Percentiles rank a stretch among this genome's conserved stretches.
Evolutionary conservation across 345 rosid genomes (phyloP).

Genomic region (Acer saccharum): DNA sequence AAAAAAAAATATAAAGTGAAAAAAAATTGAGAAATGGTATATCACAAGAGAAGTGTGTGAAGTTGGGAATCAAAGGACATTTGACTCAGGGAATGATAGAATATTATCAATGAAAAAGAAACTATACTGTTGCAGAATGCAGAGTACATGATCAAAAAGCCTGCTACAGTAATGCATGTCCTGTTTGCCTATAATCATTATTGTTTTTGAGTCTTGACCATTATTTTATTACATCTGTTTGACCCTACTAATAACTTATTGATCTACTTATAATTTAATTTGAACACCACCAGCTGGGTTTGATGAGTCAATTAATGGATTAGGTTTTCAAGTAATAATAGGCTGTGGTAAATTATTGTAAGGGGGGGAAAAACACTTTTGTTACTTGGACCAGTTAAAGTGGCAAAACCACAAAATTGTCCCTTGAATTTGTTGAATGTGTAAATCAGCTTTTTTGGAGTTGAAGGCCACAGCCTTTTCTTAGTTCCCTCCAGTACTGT

Average conservation of each 20-base stretch:
- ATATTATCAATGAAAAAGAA: conserved; percentile 28
- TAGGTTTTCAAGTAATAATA: conserved; percentile 22
- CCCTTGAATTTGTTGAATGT: conserved; percentile 36
- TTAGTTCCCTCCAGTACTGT: conserved; percentile 8
- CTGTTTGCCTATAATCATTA: conserved; percentile 10
- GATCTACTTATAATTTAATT: conserved; percentile 7
- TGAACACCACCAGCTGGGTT: conserved; percentile 25
- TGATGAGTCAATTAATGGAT: conserved; percentile 35
- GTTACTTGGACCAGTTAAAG: conserved; percentile 17
- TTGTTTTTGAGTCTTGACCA: background rate
- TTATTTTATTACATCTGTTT: conserved; percentile 14
- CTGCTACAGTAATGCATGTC: conserved; percentile 25
- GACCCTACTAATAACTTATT: conserved; percentile 13
- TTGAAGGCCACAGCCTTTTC: conserved; percentile 37
- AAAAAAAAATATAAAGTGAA: background rate
- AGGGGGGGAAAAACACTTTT: background rate
- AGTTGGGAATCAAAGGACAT: conserved; percentile 41
- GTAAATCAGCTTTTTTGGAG: conserved; percentile 27
- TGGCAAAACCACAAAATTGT: conserved; percentile 22
- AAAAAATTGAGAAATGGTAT: background rate
- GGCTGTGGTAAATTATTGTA: background rate
- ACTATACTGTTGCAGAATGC: background rate
- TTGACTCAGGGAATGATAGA: conserved; percentile 47
- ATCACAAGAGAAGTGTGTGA: conserved; percentile 30
- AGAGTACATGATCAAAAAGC: conserved; percentile 32